phyloP scores from a whole-genome alignment of 257 asterid species.

The Solanum tacnaense region DNA sequence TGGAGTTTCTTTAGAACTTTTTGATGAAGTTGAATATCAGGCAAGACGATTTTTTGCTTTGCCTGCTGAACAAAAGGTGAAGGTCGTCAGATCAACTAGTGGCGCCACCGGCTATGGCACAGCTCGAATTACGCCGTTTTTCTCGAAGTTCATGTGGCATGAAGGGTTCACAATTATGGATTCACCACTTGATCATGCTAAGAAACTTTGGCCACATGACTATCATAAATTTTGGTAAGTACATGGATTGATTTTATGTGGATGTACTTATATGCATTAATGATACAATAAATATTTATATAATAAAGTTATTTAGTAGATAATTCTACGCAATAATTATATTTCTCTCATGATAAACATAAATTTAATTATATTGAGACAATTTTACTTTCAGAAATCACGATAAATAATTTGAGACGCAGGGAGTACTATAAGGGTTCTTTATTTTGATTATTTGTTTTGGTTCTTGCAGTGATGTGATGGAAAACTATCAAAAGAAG shows the following conservation, averaged over 20 bases:
- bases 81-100: conserved; percentile 2
- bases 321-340: too few relatives aligned
- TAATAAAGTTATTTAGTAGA: too few relatives aligned
- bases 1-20: conserved; percentile 20
- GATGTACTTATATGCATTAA: neutral
- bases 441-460: neutral
- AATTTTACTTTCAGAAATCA: neutral
- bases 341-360: neutral
- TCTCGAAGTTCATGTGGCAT: neutral
- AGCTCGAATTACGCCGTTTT: neutral
- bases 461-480: neutral
- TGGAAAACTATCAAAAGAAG: neutral
- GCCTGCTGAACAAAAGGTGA: conserved; percentile 31
- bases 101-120: conserved; percentile 30
- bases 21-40: conserved; percentile 43
- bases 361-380: neutral
- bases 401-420: neutral
- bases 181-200: neutral
- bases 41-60: conserved; percentile 37
- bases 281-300: neutral
- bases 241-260: conserved; percentile 10
- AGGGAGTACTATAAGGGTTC: neutral
- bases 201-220: neutral
- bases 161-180: neutral
- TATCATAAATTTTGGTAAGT: conserved; percentile 50